Evolutionary conservation across 2,329 filamentous ascomycete genomes (phyloP).

Genomic region (Fusarium lyarnte): DNA sequence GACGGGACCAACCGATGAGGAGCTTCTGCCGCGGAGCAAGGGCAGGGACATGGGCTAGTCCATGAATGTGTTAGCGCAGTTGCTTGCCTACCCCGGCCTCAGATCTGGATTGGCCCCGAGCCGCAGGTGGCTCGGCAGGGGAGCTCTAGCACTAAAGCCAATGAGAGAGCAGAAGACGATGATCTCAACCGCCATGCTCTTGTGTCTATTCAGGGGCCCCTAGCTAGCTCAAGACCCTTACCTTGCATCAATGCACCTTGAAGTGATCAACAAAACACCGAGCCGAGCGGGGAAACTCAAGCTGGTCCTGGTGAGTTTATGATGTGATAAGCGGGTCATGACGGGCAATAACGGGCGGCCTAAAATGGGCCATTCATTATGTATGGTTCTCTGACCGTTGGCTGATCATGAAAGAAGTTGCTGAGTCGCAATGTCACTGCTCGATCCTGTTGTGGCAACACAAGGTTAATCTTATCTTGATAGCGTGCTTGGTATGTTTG

Average conservation of each 20-base stretch:
- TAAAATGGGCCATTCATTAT: not conserved
- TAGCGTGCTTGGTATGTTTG: constrained; percentile 11
- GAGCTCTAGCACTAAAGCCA: not conserved
- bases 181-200: constrained; percentile 16
- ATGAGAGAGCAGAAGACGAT: constrained; percentile 4
- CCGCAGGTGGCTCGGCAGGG: constrained; percentile 38
- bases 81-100: constrained; percentile 44
- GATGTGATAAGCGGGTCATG: constrained; percentile 31
- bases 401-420: not conserved
- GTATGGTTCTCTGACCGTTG: not conserved
- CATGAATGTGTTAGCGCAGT: not conserved
- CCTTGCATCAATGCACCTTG: not conserved
- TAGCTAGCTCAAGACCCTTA: constrained; percentile 19
- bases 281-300: constrained; percentile 24
- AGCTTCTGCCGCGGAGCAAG: constrained; percentile 48
- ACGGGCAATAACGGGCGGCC: constrained; percentile 27
- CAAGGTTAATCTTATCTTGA: constrained; percentile 25
- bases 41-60: not conserved
- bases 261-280: constrained; percentile 24
- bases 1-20: constrained; percentile 58
- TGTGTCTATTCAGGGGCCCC: constrained; percentile 17
- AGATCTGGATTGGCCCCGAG: constrained; percentile 54
- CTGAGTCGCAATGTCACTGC: not conserved
- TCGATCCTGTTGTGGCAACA: not conserved
- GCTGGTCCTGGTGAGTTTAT: constrained; percentile 4